Evolutionary conservation across 2,329 filamentous ascomycete species (phyloP).

Genomic region (Amesomyces nigricolor): DNA sequence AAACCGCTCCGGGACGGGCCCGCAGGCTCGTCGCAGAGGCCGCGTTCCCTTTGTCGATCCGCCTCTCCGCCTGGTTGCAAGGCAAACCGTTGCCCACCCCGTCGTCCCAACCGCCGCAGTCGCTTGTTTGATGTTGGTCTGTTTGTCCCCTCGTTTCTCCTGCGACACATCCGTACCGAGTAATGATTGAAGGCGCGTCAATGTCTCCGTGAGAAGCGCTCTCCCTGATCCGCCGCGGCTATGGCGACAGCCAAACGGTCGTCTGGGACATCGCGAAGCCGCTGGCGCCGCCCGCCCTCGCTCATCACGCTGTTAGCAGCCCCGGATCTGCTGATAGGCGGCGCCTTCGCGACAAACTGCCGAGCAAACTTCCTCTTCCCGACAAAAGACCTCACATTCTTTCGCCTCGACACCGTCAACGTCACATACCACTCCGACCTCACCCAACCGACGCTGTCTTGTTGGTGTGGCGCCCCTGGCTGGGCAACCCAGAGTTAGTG

Average conservation of each 20-base stretch:
- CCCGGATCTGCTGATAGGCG: constrained; percentile 16
- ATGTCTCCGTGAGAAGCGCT: constrained; percentile 18
- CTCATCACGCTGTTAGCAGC: constrained; percentile 13
- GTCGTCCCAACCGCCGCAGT: neutral
- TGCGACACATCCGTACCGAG: neutral
- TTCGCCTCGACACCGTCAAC: constrained; percentile 24
- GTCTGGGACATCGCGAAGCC: constrained; percentile 18
- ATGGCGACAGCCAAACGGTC: constrained; percentile 22
- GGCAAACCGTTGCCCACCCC: neutral
- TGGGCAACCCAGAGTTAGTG: constrained; percentile 24
- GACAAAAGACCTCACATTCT: constrained; percentile 13
- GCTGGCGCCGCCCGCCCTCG: constrained; percentile 11
- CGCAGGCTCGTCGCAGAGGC: neutral
- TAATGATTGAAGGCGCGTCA: constrained; percentile 3
- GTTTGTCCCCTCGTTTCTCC: neutral
- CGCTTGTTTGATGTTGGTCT: neutral
- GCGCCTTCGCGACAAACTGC: constrained; percentile 15
- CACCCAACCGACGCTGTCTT: constrained; percentile 21
- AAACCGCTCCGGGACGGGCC: neutral
- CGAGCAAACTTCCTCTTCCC: constrained; percentile 19
- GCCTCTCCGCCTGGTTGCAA: neutral
- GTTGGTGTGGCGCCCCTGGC: constrained; percentile 22
- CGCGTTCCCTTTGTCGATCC: neutral
- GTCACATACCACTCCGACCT: constrained; percentile 25
- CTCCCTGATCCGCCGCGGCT: constrained; percentile 19